Evolutionary conservation across 225 moss, liverwort and hornwort species (phyloP).

Genomic region (Pseudisothecium myosuroides): DNA sequence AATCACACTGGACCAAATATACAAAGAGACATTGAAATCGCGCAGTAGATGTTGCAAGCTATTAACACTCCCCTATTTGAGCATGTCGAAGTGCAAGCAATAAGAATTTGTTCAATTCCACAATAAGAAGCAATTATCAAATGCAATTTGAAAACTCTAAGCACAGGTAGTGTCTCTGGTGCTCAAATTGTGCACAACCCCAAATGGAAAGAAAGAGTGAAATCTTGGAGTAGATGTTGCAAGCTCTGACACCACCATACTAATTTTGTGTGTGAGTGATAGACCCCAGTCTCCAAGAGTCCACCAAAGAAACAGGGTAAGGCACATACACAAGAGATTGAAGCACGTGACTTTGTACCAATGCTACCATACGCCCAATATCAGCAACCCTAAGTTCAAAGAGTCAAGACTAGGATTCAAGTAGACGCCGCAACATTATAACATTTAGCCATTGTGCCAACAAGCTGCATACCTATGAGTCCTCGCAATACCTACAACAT

Average conservation of each 20-base stretch:
- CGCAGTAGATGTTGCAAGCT: neutral
- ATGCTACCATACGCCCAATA: neutral
- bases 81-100: neutral
- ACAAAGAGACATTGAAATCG: neutral
- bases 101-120: neutral
- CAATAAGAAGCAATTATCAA: neutral
- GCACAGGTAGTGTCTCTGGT: neutral
- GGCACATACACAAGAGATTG: neutral
- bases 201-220: neutral
- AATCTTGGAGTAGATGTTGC: neutral
- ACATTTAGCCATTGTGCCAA: neutral
- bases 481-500: slow-evolving; percentile 21
- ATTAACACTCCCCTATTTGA: neutral
- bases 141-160: neutral
- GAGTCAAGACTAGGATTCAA: neutral
- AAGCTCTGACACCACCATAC: neutral
- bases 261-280: neutral
- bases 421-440: neutral
- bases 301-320: neutral
- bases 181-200: neutral
- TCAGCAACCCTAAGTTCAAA: neutral
- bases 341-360: neutral
- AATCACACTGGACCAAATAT: neutral
- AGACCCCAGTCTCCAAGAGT: neutral
- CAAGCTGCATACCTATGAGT: slow-evolving; percentile 14